Conservation (phyloP, 228 moss, liverwort and hornwort genomes). For the Sphagnum fallax region DNA sequence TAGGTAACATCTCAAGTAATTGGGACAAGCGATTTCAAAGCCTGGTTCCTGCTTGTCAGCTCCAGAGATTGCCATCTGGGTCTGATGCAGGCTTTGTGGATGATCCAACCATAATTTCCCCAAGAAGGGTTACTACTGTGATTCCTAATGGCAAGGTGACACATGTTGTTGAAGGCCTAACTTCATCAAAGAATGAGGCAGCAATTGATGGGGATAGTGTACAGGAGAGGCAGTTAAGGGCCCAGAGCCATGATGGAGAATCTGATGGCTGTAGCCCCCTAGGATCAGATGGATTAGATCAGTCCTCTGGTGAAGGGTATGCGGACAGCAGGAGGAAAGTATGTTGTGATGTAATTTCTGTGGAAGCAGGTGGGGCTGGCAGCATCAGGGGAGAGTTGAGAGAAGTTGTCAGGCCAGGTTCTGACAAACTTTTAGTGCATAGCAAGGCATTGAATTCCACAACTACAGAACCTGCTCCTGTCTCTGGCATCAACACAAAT, state of each 20-base stretch:
- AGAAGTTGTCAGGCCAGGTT: too few relatives aligned
- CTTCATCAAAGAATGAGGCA: conserved; percentile 16
- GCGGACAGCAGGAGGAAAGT: background rate
- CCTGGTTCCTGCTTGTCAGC: conserved; percentile 28
- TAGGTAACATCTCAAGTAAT: conserved; percentile 37
- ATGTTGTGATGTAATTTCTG: background rate
- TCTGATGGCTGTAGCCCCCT: conserved; percentile 9
- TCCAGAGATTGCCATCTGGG: conserved; percentile 34
- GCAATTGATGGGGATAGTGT: conserved; percentile 3
- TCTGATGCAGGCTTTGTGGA: conserved; percentile 57
- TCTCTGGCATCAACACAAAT: too few relatives aligned
- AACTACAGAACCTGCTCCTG: too few relatives aligned
- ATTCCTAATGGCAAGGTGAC: conserved; percentile 1
- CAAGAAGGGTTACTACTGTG: conserved; percentile 10
- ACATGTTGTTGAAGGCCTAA: background rate
- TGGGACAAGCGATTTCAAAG: conserved; percentile 57
- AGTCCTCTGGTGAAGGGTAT: conserved; percentile 11
- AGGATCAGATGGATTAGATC: conserved; percentile 6
- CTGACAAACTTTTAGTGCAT: conserved; percentile 14
- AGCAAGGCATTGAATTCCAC: conserved; percentile 5
- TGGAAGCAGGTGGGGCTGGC: background rate
- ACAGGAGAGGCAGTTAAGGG: conserved; percentile 6
- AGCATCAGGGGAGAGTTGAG: too few relatives aligned
- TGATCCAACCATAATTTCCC: conserved; percentile 32
- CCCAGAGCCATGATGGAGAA: conserved; percentile 14